Percentiles rank a stretch among this genome's conserved stretches.
Evolutionary conservation across 805 yeast genomes (phyloP).

Genomic region (Saccharomyces paradoxus): DNA sequence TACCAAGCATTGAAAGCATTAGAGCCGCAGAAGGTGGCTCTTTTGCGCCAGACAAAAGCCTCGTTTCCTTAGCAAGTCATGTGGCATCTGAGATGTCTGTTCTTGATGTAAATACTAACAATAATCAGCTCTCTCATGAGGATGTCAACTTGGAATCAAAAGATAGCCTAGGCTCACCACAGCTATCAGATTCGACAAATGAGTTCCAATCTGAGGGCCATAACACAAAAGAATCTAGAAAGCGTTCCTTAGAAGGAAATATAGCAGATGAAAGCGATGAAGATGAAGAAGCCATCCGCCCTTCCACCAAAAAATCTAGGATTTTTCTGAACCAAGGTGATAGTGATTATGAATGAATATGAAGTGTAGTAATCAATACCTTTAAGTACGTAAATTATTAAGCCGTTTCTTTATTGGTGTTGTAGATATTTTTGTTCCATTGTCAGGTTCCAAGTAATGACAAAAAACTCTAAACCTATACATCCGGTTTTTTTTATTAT

Average conservation of each 20-base stretch:
- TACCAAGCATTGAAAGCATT: conserved; percentile 11
- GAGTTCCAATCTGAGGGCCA: conserved; percentile 7
- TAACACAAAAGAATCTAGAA: conserved; percentile 16
- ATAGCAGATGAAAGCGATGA: conserved; percentile 1
- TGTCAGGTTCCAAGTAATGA: too few species aligned
- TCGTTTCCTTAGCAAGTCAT: conserved; percentile 10
- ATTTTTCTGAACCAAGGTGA: conserved; percentile 4
- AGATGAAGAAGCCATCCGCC: not conserved
- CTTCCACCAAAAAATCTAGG: conserved; percentile 1
- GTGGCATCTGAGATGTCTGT: conserved; percentile 9
- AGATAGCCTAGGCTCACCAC: not conserved
- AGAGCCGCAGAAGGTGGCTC: not conserved
- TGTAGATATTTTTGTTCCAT: too few species aligned
- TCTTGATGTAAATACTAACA: not conserved
- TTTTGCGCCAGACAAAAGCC: conserved; percentile 13
- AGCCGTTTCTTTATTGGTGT: too few species aligned
- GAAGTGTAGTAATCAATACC: not conserved
- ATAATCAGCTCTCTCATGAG: conserved; percentile 3
- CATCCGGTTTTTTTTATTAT: too few species aligned
- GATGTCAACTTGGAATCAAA: conserved; percentile 10
- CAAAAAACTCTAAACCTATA: too few species aligned
- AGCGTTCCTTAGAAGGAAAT: not conserved
- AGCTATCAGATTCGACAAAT: not conserved
- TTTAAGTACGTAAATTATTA: not conserved
- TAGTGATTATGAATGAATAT: not conserved